Evolutionary conservation across 371 early-diverging fungal species (phyloP).

Genomic region (Circinella minor): DNA sequence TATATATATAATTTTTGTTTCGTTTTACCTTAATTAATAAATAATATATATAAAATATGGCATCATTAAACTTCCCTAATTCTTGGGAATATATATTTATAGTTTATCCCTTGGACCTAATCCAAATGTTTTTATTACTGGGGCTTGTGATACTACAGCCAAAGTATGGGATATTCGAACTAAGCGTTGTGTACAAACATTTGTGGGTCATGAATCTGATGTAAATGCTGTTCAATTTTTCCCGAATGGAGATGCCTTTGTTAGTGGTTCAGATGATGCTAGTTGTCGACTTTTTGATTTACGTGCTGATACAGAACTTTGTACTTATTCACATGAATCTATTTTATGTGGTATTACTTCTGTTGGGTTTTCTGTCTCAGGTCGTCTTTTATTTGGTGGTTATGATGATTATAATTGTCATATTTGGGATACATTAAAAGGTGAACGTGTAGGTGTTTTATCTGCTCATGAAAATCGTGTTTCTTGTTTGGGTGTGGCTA

Average conservation of each 20-base stretch:
- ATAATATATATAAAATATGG: too few species aligned
- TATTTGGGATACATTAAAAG: slow-evolving; percentile 98
- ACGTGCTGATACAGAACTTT: slow-evolving; percentile 96
- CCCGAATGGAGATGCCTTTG: slow-evolving; percentile 97
- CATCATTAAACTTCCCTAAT: neutral
- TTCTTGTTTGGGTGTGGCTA: slow-evolving; percentile 93
- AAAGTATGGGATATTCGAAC: slow-evolving; percentile 98
- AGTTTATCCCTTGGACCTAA: slow-evolving; percentile 89
- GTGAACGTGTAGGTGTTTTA: slow-evolving; percentile 92
- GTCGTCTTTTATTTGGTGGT: slow-evolving; percentile 95
- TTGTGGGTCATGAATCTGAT: slow-evolving; percentile 97
- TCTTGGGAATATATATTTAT: neutral
- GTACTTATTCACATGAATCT: slow-evolving; percentile 94
- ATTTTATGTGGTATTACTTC: slow-evolving; percentile 97
- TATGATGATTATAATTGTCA: slow-evolving; percentile 99
- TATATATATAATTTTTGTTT: neutral
- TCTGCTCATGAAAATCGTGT: slow-evolving; percentile 96
- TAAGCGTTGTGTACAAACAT: slow-evolving; percentile 95
- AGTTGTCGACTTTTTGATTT: slow-evolving; percentile 96
- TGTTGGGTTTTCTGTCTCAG: slow-evolving; percentile 93
- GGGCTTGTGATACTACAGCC: slow-evolving; percentile 97
- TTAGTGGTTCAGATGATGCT: slow-evolving; percentile 97
- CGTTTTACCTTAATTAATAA: too few species aligned
- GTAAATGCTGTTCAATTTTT: slow-evolving; percentile 99
- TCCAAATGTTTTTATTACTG: slow-evolving; percentile 95